Conservation (phyloP, 192 early-diverging fungal species). For the Umbelopsis sp. region DNA sequence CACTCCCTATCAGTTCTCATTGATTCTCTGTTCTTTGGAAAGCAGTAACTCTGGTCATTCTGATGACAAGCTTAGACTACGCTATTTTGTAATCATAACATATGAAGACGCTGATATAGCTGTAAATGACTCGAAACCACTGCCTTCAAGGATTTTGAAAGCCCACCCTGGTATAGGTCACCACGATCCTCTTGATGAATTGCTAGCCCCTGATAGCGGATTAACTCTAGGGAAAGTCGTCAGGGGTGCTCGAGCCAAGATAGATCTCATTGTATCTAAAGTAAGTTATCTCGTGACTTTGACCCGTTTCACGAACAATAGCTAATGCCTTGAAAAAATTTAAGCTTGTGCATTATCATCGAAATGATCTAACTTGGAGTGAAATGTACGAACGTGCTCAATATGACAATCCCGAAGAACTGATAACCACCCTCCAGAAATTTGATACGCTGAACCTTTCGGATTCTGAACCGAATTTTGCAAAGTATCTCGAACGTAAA, state of each 20-base stretch:
- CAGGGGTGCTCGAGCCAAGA: background rate
- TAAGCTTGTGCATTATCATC: slow-evolving; percentile 25
- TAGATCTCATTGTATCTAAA: slow-evolving; percentile 5
- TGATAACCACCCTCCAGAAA: slow-evolving; percentile 17
- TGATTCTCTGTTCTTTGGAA: slow-evolving; percentile 6
- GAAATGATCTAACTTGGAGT: slow-evolving; percentile 27
- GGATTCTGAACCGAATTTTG: slow-evolving; percentile 23
- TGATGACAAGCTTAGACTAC: background rate
- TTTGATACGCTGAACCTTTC: slow-evolving; percentile 30
- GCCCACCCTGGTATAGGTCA: background rate
- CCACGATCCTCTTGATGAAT: background rate
- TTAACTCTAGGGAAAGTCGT: slow-evolving; percentile 9
- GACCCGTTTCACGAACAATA: background rate
- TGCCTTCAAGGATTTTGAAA: background rate
- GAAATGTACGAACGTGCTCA: slow-evolving; percentile 24
- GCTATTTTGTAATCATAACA: slow-evolving; percentile 8
- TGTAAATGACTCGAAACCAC: background rate
- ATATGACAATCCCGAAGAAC: background rate
- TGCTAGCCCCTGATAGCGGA: background rate
- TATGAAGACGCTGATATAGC: slow-evolving; percentile 1
- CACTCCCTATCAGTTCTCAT: background rate
- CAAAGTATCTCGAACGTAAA: slow-evolving; percentile 7
- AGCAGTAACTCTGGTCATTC: background rate
- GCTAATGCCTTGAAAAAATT: background rate
- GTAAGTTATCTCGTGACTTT: background rate